Percentiles rank a stretch among this genome's conserved stretches.
Conservation (phyloP, 805 yeast genomes). For the Yamadazyma scolyti region DNA sequence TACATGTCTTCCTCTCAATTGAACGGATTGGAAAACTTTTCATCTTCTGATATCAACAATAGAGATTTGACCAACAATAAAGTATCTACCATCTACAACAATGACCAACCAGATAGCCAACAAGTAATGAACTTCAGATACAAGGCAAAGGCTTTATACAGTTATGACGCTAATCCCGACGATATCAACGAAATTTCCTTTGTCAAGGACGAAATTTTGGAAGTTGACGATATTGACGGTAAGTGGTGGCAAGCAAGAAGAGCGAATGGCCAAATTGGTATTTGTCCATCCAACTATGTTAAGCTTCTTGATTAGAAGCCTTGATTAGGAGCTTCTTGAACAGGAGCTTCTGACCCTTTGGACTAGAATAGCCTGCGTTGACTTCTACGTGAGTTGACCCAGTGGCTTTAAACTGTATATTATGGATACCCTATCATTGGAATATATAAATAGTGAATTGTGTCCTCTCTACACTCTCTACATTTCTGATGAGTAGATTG, state of each 20-base stretch:
- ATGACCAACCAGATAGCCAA: slow-evolving; percentile 17
- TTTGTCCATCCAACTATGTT: slow-evolving; percentile 93
- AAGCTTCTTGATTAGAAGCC: slow-evolving; percentile 52
- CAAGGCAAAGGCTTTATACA: slow-evolving; percentile 80
- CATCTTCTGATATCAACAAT: slow-evolving; percentile 30
- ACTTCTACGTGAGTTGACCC: too few relatives aligned
- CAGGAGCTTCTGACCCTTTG: too few relatives aligned
- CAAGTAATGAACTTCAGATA: slow-evolving; percentile 61
- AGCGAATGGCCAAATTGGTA: slow-evolving; percentile 88
- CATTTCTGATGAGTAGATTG: too few relatives aligned
- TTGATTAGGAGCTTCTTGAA: too few relatives aligned
- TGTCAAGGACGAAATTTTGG: slow-evolving; percentile 84
- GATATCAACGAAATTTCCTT: slow-evolving; percentile 92
- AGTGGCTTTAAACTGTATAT: too few relatives aligned
- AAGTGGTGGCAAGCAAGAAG: slow-evolving; percentile 99
- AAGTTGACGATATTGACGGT: slow-evolving; percentile 88
- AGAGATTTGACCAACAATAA: slow-evolving; percentile 27
- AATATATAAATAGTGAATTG: too few relatives aligned
- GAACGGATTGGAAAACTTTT: slow-evolving; percentile 58
- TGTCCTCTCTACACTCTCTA: too few relatives aligned
- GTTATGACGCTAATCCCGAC: slow-evolving; percentile 85
- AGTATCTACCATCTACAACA: slow-evolving; percentile 19
- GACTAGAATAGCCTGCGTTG: too few relatives aligned
- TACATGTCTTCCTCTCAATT: slow-evolving; percentile 53
- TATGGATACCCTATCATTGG: too few relatives aligned